Conservation (phyloP, 352 stramenopile species). For the Pythium sp. region DNA sequence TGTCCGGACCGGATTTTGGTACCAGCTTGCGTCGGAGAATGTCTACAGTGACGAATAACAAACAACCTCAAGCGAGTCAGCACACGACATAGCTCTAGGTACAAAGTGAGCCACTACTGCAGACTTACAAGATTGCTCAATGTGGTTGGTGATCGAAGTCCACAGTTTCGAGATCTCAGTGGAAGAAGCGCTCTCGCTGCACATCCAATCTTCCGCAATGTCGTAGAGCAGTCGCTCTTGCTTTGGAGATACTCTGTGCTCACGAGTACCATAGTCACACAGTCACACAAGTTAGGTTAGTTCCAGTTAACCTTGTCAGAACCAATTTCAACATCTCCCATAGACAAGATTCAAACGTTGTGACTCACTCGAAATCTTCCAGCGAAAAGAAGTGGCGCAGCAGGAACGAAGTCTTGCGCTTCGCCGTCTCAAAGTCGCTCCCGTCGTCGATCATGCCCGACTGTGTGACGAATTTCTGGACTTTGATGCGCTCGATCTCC, state of each 20-base stretch:
- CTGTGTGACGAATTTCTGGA: conserved; percentile 42
- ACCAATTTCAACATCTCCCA: conserved; percentile 1
- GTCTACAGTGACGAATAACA: conserved; percentile 31
- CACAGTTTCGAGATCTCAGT: conserved; percentile 54
- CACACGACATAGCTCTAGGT: neutral
- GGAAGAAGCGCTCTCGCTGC: conserved; percentile 31
- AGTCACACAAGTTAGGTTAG: neutral
- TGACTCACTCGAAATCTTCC: conserved; percentile 23
- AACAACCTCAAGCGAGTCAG: neutral
- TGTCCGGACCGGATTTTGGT: conserved; percentile 36
- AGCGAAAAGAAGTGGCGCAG: conserved; percentile 70
- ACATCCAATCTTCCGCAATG: conserved; percentile 62
- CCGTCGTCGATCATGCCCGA: conserved; percentile 39
- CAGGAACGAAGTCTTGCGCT: conserved; percentile 69
- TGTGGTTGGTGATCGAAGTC: conserved; percentile 60
- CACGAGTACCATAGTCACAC: neutral
- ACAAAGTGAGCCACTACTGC: neutral
- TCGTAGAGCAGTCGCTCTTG: conserved; percentile 54
- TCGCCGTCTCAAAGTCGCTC: conserved; percentile 39
- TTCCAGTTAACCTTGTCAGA: neutral
- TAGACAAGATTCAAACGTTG: neutral
- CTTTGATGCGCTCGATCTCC: conserved; percentile 32
- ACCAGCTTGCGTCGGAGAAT: conserved; percentile 55
- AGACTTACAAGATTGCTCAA: conserved; percentile 65
- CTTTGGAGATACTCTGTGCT: conserved; percentile 16